Evolutionary conservation across 352 stramenopile species (phyloP).

Genomic region (Globisporangium cederbergense): DNA sequence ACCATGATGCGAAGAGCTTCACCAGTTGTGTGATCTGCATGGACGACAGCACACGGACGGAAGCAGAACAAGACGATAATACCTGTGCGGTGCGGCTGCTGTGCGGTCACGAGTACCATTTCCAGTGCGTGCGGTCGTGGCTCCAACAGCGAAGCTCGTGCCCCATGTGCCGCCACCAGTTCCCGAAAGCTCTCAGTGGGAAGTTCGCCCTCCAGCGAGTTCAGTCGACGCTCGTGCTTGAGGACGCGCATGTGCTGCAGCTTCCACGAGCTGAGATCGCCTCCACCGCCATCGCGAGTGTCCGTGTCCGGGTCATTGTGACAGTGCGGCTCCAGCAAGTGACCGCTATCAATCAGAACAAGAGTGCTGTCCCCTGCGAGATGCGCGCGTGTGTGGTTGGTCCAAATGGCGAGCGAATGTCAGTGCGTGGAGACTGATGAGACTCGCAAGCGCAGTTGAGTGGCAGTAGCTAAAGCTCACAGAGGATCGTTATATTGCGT

Average conservation of each 20-base stretch:
- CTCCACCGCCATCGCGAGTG: not conserved
- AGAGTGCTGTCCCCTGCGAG: not conserved
- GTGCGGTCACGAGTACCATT: constrained; percentile 87
- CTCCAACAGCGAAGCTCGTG: constrained; percentile 65
- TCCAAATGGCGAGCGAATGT: not conserved
- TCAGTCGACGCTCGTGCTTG: constrained; percentile 6
- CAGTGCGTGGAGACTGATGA: not conserved
- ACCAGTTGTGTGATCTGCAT: constrained; percentile 85
- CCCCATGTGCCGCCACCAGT: constrained; percentile 74
- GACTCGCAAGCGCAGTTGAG: not conserved
- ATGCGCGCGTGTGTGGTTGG: not conserved
- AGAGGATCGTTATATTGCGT: no score
- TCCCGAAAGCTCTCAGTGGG: constrained; percentile 19
- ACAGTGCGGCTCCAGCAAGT: not conserved
- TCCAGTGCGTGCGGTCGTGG: constrained; percentile 73
- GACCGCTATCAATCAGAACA: not conserved
- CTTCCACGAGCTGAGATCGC: not conserved
- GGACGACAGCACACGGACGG: constrained; percentile 36
- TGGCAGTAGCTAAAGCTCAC: not conserved
- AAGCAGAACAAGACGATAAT: constrained; percentile 19
- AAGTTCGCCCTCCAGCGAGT: constrained; percentile 6
- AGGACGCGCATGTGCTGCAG: not conserved
- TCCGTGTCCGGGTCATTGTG: constrained; percentile 3
- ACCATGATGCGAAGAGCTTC: constrained; percentile 18
- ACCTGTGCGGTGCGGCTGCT: constrained; percentile 51